These are phyloP conservation scores for Xylaria sp. DNA, from an alignment of 2,329 filamentous ascomycete genomes.

Conservation along the genomic window DNA sequence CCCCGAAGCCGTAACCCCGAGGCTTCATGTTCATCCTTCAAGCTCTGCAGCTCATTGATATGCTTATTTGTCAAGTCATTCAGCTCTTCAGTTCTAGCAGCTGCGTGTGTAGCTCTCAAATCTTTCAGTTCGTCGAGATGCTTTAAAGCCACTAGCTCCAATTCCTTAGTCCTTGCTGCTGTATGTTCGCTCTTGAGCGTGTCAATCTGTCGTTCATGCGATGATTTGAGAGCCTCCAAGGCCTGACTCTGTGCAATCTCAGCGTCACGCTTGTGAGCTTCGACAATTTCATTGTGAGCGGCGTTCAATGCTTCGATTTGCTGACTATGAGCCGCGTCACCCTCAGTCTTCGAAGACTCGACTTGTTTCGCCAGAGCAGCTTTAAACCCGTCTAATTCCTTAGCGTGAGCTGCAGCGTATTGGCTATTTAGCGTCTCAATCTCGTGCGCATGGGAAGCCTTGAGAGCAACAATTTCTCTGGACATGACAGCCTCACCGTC, in stretches of 20 bases:
- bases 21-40: slow-evolving; percentile 38
- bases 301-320: slow-evolving; percentile 48
- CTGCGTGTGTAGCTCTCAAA: slow-evolving; percentile 40
- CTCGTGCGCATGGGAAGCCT: slow-evolving; percentile 45
- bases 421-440: slow-evolving; percentile 45
- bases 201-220: slow-evolving; percentile 45
- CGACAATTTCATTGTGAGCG: slow-evolving; percentile 48
- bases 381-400: slow-evolving; percentile 48
- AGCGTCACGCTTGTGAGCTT: slow-evolving; percentile 48
- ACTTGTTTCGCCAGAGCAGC: slow-evolving; percentile 48
- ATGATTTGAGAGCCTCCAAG: slow-evolving; percentile 45
- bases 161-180: slow-evolving; percentile 40
- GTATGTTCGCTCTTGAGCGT: slow-evolving; percentile 44
- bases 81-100: slow-evolving; percentile 37
- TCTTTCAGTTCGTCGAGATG: slow-evolving; percentile 43
- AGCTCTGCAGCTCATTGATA: slow-evolving; percentile 30
- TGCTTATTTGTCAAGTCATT: slow-evolving; percentile 36
- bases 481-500: slow-evolving; percentile 43
- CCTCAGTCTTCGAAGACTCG: slow-evolving; percentile 48
- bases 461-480: slow-evolving; percentile 45
- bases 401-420: slow-evolving; percentile 46
- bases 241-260: slow-evolving; percentile 43
- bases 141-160: slow-evolving; percentile 39
- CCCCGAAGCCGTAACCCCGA: slow-evolving; percentile 34
- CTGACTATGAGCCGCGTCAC: slow-evolving; percentile 44